Conservation (phyloP, 768 basidiomycete genomes). For the Panaeolus cyanescens region DNA sequence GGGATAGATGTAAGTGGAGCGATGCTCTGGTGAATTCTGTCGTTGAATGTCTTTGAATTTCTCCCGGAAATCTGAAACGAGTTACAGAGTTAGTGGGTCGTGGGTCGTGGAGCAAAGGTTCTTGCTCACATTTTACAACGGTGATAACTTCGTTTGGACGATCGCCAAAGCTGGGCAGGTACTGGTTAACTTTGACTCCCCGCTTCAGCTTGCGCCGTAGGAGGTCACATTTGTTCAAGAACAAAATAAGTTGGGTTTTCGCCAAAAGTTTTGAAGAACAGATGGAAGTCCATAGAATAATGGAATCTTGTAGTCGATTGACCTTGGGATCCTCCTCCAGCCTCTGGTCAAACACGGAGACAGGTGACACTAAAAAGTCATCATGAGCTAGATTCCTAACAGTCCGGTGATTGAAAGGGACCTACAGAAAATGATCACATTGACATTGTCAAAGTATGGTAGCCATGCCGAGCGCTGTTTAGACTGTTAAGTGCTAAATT, state of each 20-base stretch:
- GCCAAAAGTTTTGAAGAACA: constrained; percentile 66
- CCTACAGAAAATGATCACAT: constrained; percentile 74
- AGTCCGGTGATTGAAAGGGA: constrained; percentile 6
- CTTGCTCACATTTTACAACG: constrained; percentile 62
- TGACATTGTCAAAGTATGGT: constrained; percentile 77
- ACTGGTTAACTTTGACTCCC: constrained; percentile 57
- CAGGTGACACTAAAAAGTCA: constrained; percentile 54
- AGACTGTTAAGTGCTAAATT: constrained; percentile 12
- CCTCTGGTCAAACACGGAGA: constrained; percentile 79
- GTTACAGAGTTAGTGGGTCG: background rate
- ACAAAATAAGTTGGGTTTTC: constrained; percentile 60
- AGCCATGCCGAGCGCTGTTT: constrained; percentile 74
- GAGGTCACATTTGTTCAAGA: constrained; percentile 72
- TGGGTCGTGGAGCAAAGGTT: background rate
- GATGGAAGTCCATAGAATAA: constrained; percentile 70
- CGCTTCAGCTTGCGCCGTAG: constrained; percentile 63
- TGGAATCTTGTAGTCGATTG: constrained; percentile 75
- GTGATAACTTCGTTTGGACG: constrained; percentile 65
- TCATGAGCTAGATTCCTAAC: background rate
- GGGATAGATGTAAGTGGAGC: constrained; percentile 63
- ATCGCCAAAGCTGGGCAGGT: constrained; percentile 67
- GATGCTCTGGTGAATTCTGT: constrained; percentile 53
- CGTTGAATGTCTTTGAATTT: constrained; percentile 72
- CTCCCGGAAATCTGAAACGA: constrained; percentile 56
- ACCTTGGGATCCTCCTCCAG: constrained; percentile 69